phyloP scores from a whole-genome alignment of 208 protist species.

The Sergeia podlipaevii region DNA sequence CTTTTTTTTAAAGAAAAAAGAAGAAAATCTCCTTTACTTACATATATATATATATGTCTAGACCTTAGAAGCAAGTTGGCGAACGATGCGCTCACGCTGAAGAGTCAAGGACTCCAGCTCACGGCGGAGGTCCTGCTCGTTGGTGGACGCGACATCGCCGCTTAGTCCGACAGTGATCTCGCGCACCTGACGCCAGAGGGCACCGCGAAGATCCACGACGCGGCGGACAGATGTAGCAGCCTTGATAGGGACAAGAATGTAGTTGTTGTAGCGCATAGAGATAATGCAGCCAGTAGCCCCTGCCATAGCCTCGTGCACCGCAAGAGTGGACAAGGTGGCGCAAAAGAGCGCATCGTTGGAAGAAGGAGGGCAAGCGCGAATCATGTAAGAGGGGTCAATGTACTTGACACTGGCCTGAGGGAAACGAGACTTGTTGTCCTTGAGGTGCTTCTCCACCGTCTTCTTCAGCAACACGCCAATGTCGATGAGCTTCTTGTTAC shows the following conservation, averaged over 20 bases:
- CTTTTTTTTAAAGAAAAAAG: not conserved
- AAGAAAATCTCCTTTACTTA: not conserved
- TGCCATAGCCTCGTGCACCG: constrained; percentile 90
- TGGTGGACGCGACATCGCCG: constrained; percentile 44
- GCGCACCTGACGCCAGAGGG: constrained; percentile 85
- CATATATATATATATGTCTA: constrained; percentile 22
- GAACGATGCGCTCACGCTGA: constrained; percentile 58
- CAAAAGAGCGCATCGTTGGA: constrained; percentile 90
- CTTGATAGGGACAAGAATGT: constrained; percentile 88
- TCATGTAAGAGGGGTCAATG: constrained; percentile 97
- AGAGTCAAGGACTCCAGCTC: constrained; percentile 67
- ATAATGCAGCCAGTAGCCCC: constrained; percentile 87
- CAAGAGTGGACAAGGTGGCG: constrained; percentile 75
- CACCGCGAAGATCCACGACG: constrained; percentile 72
- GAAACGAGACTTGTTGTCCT: constrained; percentile 60
- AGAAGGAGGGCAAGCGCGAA: constrained; percentile 90
- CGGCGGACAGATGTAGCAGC: constrained; percentile 81
- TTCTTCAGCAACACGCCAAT: constrained; percentile 91
- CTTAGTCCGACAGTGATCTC: constrained; percentile 85
- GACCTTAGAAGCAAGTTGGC: constrained; percentile 55
- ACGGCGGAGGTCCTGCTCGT: constrained; percentile 67
- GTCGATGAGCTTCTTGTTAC: constrained; percentile 91
- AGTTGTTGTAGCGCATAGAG: constrained; percentile 89
- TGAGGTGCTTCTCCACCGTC: constrained; percentile 74
- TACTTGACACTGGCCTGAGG: constrained; percentile 88